A percentile compares a stretch with the other conserved stretches of the same genome.
Evolutionary conservation across 202 grass and related monocot species (phyloP).

Genomic region (Eragrostis tef): DNA sequence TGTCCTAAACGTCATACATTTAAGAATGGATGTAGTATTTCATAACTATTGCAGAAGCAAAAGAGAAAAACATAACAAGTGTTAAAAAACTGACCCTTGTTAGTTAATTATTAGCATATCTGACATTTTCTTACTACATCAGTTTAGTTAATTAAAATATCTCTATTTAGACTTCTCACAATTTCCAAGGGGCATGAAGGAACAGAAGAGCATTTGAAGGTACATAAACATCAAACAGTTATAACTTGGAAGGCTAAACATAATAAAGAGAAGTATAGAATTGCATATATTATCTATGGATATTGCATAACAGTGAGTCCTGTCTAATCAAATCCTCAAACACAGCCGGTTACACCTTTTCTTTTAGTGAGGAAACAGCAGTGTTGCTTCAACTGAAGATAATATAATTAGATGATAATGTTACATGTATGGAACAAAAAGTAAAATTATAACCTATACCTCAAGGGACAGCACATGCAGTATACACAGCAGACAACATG

Average conservation of each 20-base stretch:
- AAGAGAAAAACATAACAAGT: neutral
- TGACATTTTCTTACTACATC: neutral
- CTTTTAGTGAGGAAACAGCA: neutral
- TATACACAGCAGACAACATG: conserved; percentile 14
- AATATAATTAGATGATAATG: too few species aligned
- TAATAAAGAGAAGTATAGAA: neutral
- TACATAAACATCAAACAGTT: conserved; percentile 7
- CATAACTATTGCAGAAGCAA: neutral
- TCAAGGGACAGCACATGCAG: neutral
- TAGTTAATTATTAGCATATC: neutral
- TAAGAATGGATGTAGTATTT: too few species aligned
- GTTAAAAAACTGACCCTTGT: neutral
- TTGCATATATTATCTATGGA: neutral
- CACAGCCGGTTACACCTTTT: neutral
- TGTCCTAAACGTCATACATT: too few species aligned
- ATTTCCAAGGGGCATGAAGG: neutral
- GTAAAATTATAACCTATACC: too few species aligned
- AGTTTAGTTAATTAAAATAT: neutral
- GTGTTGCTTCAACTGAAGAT: too few species aligned
- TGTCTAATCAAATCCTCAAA: neutral
- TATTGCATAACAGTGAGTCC: neutral
- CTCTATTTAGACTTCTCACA: neutral
- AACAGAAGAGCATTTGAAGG: neutral
- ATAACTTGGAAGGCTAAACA: neutral
- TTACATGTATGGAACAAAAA: too few species aligned